Percentiles rank a stretch among this genome's conserved stretches.
These are phyloP conservation scores for Colletotrichum navitas DNA, from an alignment of 2,329 filamentous ascomycete species.

Conservation along the genomic window DNA sequence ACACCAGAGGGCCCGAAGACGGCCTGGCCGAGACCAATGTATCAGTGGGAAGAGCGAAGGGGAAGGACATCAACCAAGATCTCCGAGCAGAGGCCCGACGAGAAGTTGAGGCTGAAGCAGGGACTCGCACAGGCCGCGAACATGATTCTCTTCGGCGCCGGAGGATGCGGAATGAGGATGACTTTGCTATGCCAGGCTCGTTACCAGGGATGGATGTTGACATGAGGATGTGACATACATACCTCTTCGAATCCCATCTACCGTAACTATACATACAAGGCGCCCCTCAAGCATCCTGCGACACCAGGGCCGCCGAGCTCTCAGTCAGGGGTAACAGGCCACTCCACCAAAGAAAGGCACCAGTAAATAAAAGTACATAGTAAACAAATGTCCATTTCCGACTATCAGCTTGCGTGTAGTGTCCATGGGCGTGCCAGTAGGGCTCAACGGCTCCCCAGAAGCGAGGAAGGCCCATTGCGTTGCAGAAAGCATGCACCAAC, in stretches of 20 bases:
- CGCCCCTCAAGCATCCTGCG: conserved; percentile 4
- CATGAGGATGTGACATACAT: conserved; percentile 41
- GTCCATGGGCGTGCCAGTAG: conserved; percentile 51
- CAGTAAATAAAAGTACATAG: conserved; percentile 80
- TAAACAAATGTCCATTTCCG: conserved; percentile 80
- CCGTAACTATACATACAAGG: conserved; percentile 4
- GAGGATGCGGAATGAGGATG: conserved; percentile 53
- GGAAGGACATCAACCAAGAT: conserved; percentile 65
- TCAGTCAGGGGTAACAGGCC: conserved; percentile 80
- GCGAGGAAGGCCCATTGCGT: conserved; percentile 88
- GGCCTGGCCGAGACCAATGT: conserved; percentile 59
- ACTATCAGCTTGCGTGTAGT: neutral
- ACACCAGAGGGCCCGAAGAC: conserved; percentile 80
- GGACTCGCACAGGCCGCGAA: conserved; percentile 52
- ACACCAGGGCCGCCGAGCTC: conserved; percentile 64
- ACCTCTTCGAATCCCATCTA: neutral
- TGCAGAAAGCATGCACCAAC: conserved; percentile 88
- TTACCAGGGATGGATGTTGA: conserved; percentile 56
- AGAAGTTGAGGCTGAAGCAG: conserved; percentile 61
- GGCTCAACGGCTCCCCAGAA: conserved; percentile 83
- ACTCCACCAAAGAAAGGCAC: conserved; percentile 78
- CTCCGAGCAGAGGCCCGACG: conserved; percentile 63
- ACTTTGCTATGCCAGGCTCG: conserved; percentile 62
- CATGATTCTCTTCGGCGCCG: conserved; percentile 55
- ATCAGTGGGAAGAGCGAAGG: conserved; percentile 66